Base-by-base conservation (phyloP, 2,329 filamentous ascomycete species). In the Colletotrichum euphorbiae region DNA sequence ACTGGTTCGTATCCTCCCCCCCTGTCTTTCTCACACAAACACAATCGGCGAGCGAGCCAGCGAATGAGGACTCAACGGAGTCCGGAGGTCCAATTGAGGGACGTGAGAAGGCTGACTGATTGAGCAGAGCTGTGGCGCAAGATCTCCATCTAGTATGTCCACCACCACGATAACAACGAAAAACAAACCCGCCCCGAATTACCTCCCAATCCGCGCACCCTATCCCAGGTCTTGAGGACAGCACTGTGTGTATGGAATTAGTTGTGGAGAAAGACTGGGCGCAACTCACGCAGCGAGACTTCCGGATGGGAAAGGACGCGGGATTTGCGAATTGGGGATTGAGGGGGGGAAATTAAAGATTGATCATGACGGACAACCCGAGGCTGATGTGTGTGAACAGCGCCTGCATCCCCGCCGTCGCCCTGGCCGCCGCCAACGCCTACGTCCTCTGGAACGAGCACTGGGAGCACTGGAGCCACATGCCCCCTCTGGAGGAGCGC, bases 391-490 rank as follows among this genome's bases (percentile, higher is more conserved):
- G 12, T 50, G 28, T 43, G 24, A n/a, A 75, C 78, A 97, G 94
- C 82, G 90, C 86, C 77, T 89, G 92, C 73, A 83, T 91, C 72
- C 94, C 95, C 64, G 85, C 82, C 79, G 84, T 98, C 67, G 82
- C 91, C 73, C 83, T 94, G 73, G 90, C 91, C 69, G 80, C 83
- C 73, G 84, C 90, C 82, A 99, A 99, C 81, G 94, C 94, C 76
- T 97, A 92, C 81, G 90, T 90, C 78, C 90, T 97, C 71, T 99
- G 94, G 93, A 90, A 89, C 76, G 93, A 97, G 85, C 96, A 99
- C 84, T 98, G 95, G 95, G 93, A 97, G 83, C 96, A 99, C 87
- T 93, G 91, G 89, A 83, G 81, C 60, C 95, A 98, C 84, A 83
- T 93, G 81, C 89, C 92, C 69, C 92, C 96, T 73, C 86, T 95